Conservation (phyloP, 805 yeast species). For the Cyberlindnera euphorbiae region DNA sequence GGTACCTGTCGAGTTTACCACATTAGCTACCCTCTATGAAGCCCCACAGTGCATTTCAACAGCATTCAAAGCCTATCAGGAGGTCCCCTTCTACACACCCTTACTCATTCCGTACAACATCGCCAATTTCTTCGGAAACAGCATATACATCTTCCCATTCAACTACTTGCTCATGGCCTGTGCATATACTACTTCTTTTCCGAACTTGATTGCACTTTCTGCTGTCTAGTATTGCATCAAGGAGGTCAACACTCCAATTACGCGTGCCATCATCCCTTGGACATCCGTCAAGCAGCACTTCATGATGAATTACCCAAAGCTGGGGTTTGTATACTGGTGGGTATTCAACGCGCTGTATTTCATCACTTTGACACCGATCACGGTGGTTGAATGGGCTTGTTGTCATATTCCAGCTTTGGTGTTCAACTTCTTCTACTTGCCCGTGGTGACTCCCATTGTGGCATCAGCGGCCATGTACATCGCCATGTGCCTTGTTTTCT, state of each 20-base stretch:
- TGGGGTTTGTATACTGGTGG: slow-evolving; percentile 1
- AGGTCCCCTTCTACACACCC: slow-evolving; percentile 3
- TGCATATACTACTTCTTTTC: slow-evolving; percentile 1
- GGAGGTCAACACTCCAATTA: slow-evolving; percentile 4
- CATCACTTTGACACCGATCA: too few relatives aligned
- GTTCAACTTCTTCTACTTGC: too few relatives aligned
- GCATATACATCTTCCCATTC: slow-evolving; percentile 3
- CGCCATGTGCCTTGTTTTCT: too few relatives aligned
- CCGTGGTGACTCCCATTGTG: too few relatives aligned
- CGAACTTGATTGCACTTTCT: neutral
- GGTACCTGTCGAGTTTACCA: too few relatives aligned
- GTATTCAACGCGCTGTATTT: too few relatives aligned
- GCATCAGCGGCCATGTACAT: too few relatives aligned
- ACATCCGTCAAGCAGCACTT: neutral
- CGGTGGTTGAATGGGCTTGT: too few relatives aligned
- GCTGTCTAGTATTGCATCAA: slow-evolving; percentile 1
- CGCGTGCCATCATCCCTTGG: slow-evolving; percentile 5
- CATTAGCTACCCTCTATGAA: neutral
- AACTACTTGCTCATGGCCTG: slow-evolving; percentile 5
- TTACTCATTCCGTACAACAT: neutral
- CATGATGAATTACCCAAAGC: neutral
- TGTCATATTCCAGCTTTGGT: too few relatives aligned
- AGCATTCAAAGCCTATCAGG: neutral
- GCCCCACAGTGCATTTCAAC: slow-evolving; percentile 1
- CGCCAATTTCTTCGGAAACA: neutral